Evolutionary conservation across 129 eudicot genomes (phyloP).

Genomic region (Flaveria trinervia): DNA sequence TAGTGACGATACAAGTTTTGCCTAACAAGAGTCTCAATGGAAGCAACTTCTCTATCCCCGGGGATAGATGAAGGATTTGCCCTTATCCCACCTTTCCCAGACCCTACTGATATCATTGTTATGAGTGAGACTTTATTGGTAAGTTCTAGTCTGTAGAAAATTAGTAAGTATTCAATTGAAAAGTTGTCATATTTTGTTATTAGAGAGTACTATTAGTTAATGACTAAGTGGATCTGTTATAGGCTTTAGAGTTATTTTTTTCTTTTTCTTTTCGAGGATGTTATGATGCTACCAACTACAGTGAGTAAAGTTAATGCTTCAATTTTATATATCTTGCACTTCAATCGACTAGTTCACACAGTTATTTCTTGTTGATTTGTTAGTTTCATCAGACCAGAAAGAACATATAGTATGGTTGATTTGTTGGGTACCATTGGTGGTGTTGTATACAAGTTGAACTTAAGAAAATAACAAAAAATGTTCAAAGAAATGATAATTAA

Average conservation of each 20-base stretch:
- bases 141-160: not conserved
- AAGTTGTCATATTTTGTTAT: not conserved
- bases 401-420: not conserved
- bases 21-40: too few species aligned
- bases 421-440: not conserved
- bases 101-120: too few species aligned
- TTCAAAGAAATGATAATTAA: not conserved
- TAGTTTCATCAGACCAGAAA: not conserved
- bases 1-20: too few species aligned
- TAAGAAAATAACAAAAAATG: not conserved
- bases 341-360: not conserved
- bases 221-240: not conserved
- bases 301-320: not conserved
- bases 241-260: not conserved
- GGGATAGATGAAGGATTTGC: too few species aligned
- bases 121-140: too few species aligned
- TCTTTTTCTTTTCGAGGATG: not conserved
- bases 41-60: too few species aligned
- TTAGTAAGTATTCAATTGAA: not conserved
- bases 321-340: not conserved
- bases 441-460: not conserved
- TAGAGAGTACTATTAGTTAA: not conserved
- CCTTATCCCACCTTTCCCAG: too few species aligned
- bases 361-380: not conserved
- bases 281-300: not conserved